Base-by-base conservation (phyloP, 352 stramenopile species). In the Globisporangium mamillatum region DNA sequence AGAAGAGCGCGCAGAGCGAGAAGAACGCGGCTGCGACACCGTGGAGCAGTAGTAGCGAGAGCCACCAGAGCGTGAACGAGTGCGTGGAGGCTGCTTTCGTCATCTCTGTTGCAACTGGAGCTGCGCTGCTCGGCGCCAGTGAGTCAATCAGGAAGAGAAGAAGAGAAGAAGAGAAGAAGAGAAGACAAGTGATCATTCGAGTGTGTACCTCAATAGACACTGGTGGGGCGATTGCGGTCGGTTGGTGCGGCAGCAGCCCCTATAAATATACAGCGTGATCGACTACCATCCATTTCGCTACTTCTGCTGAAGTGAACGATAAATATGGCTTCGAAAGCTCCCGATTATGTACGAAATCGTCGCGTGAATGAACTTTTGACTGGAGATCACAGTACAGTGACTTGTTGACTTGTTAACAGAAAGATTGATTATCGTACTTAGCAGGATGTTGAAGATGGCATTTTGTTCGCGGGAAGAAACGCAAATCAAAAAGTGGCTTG, bases 1-100 rank as follows among this genome's bases (percentile, higher is more conserved):
- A 63, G 55, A 63, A 63, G 38, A 63, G 29, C 55, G 63, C 38
- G 6, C 24, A 53, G 27, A 64, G 6, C 14, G 54, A 29, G 18
- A 60, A 60, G 27, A 60, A 60, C 6, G 27, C 7, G 16, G 54
- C 54, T 2, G 27, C 1, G 25, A 25, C 12, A 27, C 54, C 29
- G 18, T 44, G 54, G 16, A 58, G 3, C 3, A 32, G 4, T 3
- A 57, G 52, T 24, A 59, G 25, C 12, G 53, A 29, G 53, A 59
- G 25, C 14, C 53, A 41, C 14, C 12, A 59, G 53, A 59, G 16
- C 53, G 14, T 27, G 25, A 59, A 24, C 53, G 14, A 38, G 12
- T 4, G 14, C 25, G 5, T 14, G 1, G 46, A 20, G 1, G 20
- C 46, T 12, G 18, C 20, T 25, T 41, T 59, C 5, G 25, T 22